phyloP scores from a whole-genome alignment of 495 filamentous ascomycete genomes.

The Cercophora sp. region DNA sequence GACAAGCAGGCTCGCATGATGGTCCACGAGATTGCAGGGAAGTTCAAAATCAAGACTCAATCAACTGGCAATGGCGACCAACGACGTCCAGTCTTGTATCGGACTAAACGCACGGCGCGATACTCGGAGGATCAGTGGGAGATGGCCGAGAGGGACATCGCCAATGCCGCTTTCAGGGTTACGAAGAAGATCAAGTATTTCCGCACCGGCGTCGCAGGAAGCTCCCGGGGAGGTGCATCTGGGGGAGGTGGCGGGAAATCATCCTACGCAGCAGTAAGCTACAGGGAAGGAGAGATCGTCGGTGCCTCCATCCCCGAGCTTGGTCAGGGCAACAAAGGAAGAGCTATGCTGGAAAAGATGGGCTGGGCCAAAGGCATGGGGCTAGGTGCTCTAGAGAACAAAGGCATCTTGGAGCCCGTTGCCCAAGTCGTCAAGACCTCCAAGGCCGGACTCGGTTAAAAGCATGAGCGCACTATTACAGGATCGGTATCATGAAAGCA shows the following conservation, averaged over 20 bases:
- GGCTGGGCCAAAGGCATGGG: conserved; percentile 88
- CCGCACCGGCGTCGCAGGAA: conserved; percentile 39
- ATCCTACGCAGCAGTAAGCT: conserved; percentile 44
- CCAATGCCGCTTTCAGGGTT: conserved; percentile 36
- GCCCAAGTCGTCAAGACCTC: conserved; percentile 82
- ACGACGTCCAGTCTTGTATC: conserved; percentile 74
- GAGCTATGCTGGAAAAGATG: conserved; percentile 95
- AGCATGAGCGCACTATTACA: conserved; percentile 1
- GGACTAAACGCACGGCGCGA: conserved; percentile 58
- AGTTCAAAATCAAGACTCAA: conserved; percentile 74
- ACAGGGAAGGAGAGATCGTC: conserved; percentile 85
- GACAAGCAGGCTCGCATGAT: conserved; percentile 67
- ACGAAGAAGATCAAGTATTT: conserved; percentile 49
- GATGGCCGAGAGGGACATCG: conserved; percentile 31
- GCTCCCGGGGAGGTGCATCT: conserved; percentile 23
- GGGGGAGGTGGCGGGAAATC: conserved; percentile 18
- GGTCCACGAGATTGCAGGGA: conserved; percentile 69
- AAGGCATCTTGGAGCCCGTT: conserved; percentile 83
- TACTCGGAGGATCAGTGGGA: conserved; percentile 47
- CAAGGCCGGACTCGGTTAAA: conserved; percentile 80
- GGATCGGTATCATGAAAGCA: background rate
- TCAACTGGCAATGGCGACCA: conserved; percentile 69
- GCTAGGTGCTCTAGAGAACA: conserved; percentile 77
- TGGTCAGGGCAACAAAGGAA: conserved; percentile 75
- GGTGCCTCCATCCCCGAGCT: conserved; percentile 81